Percentiles rank a stretch among this genome's conserved stretches.
phyloP scores from a whole-genome alignment of 345 rosid species.

The Cardamine occulta region DNA sequence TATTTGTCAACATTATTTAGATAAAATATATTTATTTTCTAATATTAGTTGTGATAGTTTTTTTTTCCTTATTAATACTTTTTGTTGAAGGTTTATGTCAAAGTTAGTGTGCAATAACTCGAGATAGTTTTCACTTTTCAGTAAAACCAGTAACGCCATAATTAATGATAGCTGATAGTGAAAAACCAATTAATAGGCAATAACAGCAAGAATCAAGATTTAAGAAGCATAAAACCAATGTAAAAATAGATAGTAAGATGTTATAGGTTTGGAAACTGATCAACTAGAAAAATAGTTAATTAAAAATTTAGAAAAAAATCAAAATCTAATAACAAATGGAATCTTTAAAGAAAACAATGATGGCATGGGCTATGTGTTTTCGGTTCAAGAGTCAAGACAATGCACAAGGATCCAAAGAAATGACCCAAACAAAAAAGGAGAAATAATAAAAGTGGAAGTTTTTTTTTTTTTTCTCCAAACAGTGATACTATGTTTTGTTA shows the following conservation, averaged over 20 bases:
- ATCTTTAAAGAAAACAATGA: conserved; percentile 30
- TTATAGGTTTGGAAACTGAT: not conserved
- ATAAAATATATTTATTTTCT: not conserved
- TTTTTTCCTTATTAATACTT: not conserved
- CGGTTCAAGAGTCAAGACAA: conserved; percentile 28
- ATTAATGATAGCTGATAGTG: not conserved
- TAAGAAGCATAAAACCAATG: not conserved
- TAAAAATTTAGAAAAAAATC: too few relatives aligned
- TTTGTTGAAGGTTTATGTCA: not conserved
- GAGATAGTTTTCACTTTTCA: not conserved
- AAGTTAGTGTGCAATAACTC: not conserved
- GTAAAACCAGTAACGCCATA: not conserved
- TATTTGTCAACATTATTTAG: not conserved
- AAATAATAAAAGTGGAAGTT: conserved; percentile 32
- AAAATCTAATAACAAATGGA: too few relatives aligned
- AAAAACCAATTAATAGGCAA: not conserved
- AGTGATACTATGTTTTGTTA: too few relatives aligned
- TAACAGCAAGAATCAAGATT: not conserved
- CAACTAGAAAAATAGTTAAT: too few relatives aligned
- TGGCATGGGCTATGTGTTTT: conserved; percentile 31
- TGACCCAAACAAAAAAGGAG: not conserved
- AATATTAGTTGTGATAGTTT: not conserved
- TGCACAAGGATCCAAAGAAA: conserved; percentile 37
- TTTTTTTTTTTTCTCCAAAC: not conserved
- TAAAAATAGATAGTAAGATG: not conserved